phyloP scores from a whole-genome alignment of 2,329 filamentous ascomycete species.

The Arachnomyces sp. region DNA sequence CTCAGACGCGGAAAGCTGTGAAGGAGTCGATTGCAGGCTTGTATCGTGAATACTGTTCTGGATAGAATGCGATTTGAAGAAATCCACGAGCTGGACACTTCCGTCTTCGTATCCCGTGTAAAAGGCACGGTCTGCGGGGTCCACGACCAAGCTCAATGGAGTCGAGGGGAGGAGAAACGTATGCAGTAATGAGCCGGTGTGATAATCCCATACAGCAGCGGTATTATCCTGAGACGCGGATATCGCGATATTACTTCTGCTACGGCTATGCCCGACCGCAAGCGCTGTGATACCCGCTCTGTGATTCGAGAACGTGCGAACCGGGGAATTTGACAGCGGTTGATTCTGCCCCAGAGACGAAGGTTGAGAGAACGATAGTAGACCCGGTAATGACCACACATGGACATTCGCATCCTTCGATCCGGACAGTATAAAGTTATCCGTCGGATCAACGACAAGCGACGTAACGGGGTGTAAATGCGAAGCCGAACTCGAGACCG shows the following conservation, averaged over 20 bases:
- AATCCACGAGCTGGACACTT: conserved; percentile 68
- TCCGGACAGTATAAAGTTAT: conserved; percentile 39
- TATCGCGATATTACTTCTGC: conserved; percentile 71
- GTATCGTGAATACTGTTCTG: conserved; percentile 29
- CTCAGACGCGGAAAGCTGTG: conserved; percentile 32
- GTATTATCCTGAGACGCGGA: conserved; percentile 81
- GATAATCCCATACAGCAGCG: conserved; percentile 88
- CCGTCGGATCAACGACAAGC: conserved; percentile 60
- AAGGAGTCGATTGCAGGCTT: conserved; percentile 32
- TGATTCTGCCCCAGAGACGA: conserved; percentile 33
- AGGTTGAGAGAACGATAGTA: conserved; percentile 55
- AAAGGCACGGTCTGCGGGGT: conserved; percentile 74
- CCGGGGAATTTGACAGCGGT: conserved; percentile 52
- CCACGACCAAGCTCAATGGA: conserved; percentile 65
- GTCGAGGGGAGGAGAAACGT: conserved; percentile 71
- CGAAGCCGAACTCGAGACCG: conserved; percentile 36
- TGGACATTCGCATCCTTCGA: conserved; percentile 73
- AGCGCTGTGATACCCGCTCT: conserved; percentile 42
- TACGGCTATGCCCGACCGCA: conserved; percentile 57
- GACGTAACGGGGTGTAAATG: conserved; percentile 55
- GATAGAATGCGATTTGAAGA: conserved; percentile 49
- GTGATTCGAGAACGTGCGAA: conserved; percentile 68
- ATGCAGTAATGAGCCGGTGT: conserved; percentile 64
- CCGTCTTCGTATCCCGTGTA: conserved; percentile 76
- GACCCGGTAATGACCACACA: conserved; percentile 73